A percentile compares a stretch with the other conserved stretches of the same genome.
These are phyloP conservation scores for Boletus rubescentipes DNA, from an alignment of 768 basidiomycete genomes.

Conservation along the genomic window DNA sequence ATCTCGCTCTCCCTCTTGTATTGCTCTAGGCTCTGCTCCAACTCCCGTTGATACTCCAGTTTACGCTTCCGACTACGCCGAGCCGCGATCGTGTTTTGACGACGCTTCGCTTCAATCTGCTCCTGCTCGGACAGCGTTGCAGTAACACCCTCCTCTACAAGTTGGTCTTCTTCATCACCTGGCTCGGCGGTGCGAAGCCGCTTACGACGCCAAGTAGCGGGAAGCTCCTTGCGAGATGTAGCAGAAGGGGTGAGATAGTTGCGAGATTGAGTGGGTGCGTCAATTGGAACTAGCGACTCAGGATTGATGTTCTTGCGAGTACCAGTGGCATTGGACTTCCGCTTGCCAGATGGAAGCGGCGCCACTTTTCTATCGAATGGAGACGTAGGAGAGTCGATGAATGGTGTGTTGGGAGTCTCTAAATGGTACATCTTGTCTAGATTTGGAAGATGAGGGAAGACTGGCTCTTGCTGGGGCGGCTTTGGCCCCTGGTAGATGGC, in stretches of 20 bases:
- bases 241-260: slow-evolving; percentile 69
- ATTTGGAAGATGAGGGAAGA: slow-evolving; percentile 19
- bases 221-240: slow-evolving; percentile 79
- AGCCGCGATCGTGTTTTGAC: slow-evolving; percentile 84
- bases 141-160: slow-evolving; percentile 21
- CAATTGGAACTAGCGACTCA: slow-evolving; percentile 59
- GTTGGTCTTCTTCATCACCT: slow-evolving; percentile 48
- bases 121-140: slow-evolving; percentile 56
- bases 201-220: slow-evolving; percentile 67
- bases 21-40: slow-evolving; percentile 56
- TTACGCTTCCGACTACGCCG: slow-evolving; percentile 77
- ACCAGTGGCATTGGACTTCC: slow-evolving; percentile 50
- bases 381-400: slow-evolving; percentile 40
- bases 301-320: slow-evolving; percentile 72
- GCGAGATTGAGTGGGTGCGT: slow-evolving; percentile 79
- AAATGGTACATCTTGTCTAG: slow-evolving; percentile 45
- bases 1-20: slow-evolving; percentile 58
- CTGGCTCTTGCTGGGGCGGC: slow-evolving; percentile 7
- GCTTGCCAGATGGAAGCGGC: slow-evolving; percentile 19
- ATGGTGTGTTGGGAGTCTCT: slow-evolving; percentile 49
- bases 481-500: slow-evolving; percentile 18
- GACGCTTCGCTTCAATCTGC: slow-evolving; percentile 75
- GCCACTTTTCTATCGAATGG: slow-evolving; percentile 21
- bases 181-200: slow-evolving; percentile 50
- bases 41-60: slow-evolving; percentile 60